Conservation (phyloP, 306 rosid species). For the Lagenaria siceraria region DNA sequence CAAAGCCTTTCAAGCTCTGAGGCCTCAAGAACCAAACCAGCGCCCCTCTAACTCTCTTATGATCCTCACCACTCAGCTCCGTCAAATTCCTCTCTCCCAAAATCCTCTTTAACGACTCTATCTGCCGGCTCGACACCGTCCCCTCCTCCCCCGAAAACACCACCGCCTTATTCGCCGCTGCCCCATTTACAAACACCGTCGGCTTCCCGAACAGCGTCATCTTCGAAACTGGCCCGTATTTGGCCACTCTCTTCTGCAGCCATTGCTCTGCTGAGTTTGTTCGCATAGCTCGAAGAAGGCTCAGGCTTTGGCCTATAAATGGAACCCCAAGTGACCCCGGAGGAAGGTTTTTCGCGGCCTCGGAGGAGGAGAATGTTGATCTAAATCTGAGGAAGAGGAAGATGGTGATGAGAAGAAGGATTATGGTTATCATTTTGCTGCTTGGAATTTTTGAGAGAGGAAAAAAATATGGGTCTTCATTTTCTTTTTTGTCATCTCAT, state of each 20-base stretch:
- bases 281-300: conserved; percentile 43
- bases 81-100: conserved; percentile 40
- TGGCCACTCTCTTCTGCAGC: conserved; percentile 31
- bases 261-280: conserved; percentile 55
- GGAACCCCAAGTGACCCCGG: conserved; percentile 74
- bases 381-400: conserved; percentile 21
- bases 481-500: neutral
- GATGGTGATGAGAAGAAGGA: conserved; percentile 22
- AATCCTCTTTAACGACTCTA: conserved; percentile 28
- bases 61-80: conserved; percentile 48
- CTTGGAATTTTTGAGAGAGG: neutral
- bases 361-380: conserved; percentile 7
- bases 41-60: conserved; percentile 51
- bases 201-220: conserved; percentile 64
- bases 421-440: conserved; percentile 17
- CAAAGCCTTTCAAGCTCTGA: conserved; percentile 47
- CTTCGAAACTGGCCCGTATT: conserved; percentile 67
- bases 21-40: conserved; percentile 59
- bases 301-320: conserved; percentile 53
- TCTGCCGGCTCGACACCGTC: conserved; percentile 26
- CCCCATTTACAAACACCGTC: conserved; percentile 52
- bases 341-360: conserved; percentile 22
- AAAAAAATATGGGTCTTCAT: neutral
- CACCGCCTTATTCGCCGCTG: conserved; percentile 55
- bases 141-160: conserved; percentile 22